phyloP scores from a whole-genome alignment of 2,329 filamentous ascomycete species.

The Neonectria sp. region DNA sequence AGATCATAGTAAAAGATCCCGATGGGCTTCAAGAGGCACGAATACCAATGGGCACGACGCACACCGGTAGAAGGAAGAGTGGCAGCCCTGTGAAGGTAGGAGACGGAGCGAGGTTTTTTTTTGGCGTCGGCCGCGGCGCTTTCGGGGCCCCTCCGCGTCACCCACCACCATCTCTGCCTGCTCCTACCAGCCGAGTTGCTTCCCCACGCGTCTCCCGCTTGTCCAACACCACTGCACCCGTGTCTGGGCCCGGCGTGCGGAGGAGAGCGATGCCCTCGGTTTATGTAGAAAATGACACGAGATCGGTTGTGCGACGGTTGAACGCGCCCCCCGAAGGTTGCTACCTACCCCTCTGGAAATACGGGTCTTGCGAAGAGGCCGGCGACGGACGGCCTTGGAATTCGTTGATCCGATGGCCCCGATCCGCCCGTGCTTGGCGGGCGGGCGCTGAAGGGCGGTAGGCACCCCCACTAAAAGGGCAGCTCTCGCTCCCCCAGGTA shows the following conservation, averaged over 20 bases:
- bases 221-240: not conserved
- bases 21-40: not conserved
- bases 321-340: not conserved
- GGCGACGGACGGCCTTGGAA: slow-evolving; percentile 3
- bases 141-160: slow-evolving; percentile 24
- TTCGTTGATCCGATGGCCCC: slow-evolving; percentile 22
- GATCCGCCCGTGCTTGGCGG: slow-evolving; percentile 28
- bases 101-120: slow-evolving; percentile 11
- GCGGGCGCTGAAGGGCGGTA: slow-evolving; percentile 10
- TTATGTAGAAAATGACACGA: not conserved
- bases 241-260: not conserved
- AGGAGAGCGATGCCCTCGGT: not conserved
- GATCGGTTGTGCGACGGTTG: not conserved
- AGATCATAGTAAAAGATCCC: not conserved
- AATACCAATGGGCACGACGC: not conserved
- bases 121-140: slow-evolving; percentile 12
- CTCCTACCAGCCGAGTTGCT: not conserved
- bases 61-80: not conserved
- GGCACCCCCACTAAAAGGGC: not conserved
- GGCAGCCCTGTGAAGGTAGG: not conserved
- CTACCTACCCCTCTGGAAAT: not conserved
- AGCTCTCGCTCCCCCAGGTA: not conserved
- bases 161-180: slow-evolving; percentile 2
- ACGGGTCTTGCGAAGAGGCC: not conserved
- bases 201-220: not conserved